A percentile compares a stretch with the other conserved stretches of the same genome.
phyloP scores from a whole-genome alignment of 2,329 filamentous ascomycete genomes.

The Purpureocillium lavendulum region DNA sequence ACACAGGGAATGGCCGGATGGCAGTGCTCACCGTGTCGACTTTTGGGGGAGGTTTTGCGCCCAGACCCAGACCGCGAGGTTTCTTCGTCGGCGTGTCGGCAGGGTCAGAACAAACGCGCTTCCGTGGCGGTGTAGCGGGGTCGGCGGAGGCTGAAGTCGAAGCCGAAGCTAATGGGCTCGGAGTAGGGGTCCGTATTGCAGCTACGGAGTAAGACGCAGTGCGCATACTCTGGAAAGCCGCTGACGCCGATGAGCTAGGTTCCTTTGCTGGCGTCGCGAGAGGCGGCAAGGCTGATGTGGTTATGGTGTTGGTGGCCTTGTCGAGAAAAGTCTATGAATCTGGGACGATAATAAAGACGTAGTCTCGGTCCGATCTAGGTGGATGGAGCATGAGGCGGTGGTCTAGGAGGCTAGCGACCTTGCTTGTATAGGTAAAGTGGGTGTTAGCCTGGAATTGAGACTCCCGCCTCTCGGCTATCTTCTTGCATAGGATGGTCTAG shows the following conservation, averaged over 20 bases:
- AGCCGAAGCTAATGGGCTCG: background rate
- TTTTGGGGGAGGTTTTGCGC: too few species aligned
- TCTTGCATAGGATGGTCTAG: background rate
- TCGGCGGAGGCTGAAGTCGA: background rate
- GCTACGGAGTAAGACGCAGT: too few species aligned
- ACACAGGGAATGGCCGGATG: too few species aligned
- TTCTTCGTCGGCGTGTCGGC: constrained; percentile 3
- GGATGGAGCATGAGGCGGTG: background rate
- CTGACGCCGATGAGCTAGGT: too few species aligned
- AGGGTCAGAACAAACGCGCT: background rate
- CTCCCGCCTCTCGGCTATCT: background rate
- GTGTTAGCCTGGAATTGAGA: background rate
- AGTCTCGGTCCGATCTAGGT: background rate
- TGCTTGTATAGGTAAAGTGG: background rate
- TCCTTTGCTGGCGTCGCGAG: too few species aligned
- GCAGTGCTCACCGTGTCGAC: too few species aligned
- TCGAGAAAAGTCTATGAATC: constrained; percentile 1
- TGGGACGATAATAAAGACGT: constrained; percentile 1
- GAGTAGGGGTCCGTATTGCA: constrained; percentile 1
- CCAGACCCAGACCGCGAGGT: background rate
- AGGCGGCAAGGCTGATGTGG: too few species aligned
- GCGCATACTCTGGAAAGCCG: too few species aligned
- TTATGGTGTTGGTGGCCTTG: background rate
- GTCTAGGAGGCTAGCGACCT: background rate
- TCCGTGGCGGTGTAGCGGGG: too few species aligned